Base-by-base conservation (phyloP, 2,329 filamentous ascomycete genomes). In the Cladosporium sp. region DNA sequence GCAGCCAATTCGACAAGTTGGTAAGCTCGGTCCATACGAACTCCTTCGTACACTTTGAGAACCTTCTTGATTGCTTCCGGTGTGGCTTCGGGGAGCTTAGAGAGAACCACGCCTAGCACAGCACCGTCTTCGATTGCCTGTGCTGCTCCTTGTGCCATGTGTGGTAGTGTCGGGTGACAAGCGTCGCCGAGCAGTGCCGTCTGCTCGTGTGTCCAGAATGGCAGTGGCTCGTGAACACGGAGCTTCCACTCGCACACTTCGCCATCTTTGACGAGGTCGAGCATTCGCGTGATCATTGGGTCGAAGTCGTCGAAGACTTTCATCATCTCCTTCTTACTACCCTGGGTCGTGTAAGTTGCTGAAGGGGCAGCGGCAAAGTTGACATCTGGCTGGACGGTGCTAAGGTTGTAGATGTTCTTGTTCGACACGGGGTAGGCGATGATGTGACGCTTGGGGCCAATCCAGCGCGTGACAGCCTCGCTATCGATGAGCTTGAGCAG, bases 401-500 rank as follows among this genome's bases (percentile, higher is more conserved):
- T 87, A 48, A 90, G 76, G 76, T 91, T 91, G 79, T 90, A 90
- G 65, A 90, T 85, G 18, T 82, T 83, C 72, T 91, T 87, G 73
- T 83, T 85, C 67, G 86, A 83, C 51, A 94, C 88, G 0, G 90
- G 88, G 75, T 93, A 94, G 0, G 89, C 89, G 70, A 93, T 91
- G 75, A 92, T 90, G 76, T 93, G 91, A 1, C 89, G 84, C 70
- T 86, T 86, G 73, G 88, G 87, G 34, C 91, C 91, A 60, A 93
- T 89, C 91, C 90, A 93, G 58, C 91, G 85, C 46, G 88, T 88
- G 2, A 90, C 90, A 58, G 84, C 81, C 71, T 92, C 85, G 51
- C 84, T 82, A 70, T 91, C 86, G 25, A 93, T 81, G 11, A 93
- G 82, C n/a, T 79, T 82, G 62, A 89, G 80, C 57, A 92, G 81